Evolutionary conservation across 2,329 filamentous ascomycete species (phyloP).

Genomic region (Orbilia javanica): DNA sequence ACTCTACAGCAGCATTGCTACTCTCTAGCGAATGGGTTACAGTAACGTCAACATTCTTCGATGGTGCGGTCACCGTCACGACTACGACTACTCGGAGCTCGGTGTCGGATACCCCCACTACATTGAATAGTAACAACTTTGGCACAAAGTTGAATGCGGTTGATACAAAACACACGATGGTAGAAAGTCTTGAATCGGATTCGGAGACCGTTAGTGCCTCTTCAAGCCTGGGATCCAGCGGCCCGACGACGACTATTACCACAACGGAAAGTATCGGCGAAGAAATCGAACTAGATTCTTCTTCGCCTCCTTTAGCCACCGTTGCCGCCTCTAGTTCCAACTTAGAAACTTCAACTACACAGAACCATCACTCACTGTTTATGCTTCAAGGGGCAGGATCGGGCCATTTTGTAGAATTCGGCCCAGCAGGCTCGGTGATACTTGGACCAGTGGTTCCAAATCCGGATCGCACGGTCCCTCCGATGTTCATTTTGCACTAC

Average conservation of each 20-base stretch:
- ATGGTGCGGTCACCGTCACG: neutral
- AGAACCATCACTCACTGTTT: slow-evolving; percentile 8
- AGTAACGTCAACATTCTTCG: neutral
- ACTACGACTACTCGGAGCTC: neutral
- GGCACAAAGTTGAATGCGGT: slow-evolving; percentile 17
- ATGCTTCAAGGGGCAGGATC: slow-evolving; percentile 24
- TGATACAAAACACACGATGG: neutral
- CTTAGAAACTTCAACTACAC: neutral
- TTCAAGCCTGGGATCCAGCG: neutral
- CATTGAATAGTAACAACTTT: neutral
- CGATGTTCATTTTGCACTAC: slow-evolving; percentile 14
- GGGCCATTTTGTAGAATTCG: slow-evolving; percentile 29
- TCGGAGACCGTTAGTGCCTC: neutral
- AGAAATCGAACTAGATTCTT: neutral
- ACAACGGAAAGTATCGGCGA: neutral
- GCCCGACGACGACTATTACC: neutral
- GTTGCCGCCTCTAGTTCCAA: neutral
- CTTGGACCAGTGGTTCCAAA: slow-evolving; percentile 14
- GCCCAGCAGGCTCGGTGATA: slow-evolving; percentile 17
- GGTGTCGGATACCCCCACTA: neutral
- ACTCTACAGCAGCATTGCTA: neutral
- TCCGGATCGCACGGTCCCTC: neutral
- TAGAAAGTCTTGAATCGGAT: neutral
- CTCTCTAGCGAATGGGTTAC: neutral
- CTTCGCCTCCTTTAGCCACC: neutral